Conservation (phyloP, 495 filamentous ascomycete species). For the Daldinia caldariorum region DNA sequence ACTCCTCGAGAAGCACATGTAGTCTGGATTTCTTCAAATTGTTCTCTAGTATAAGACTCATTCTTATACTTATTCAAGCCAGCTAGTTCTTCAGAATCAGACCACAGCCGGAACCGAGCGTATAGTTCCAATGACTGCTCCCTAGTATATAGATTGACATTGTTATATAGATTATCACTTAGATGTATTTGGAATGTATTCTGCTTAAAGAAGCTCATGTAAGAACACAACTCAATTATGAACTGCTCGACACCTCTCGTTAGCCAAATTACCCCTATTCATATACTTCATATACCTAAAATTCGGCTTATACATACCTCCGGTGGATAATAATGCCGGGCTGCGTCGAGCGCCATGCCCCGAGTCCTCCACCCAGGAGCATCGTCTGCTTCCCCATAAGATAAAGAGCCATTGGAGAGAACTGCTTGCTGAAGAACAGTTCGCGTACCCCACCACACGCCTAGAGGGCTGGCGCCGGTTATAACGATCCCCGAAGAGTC, state of each 20-base stretch:
- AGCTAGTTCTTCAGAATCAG: slow-evolving; percentile 48
- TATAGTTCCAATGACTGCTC: slow-evolving; percentile 55
- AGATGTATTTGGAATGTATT: slow-evolving; percentile 64
- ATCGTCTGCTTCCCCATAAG: slow-evolving; percentile 54
- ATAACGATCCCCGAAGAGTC: slow-evolving; percentile 53
- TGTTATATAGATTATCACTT: slow-evolving; percentile 62
- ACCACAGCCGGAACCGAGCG: slow-evolving; percentile 58
- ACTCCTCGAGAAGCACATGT: slow-evolving; percentile 60
- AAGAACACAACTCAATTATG: slow-evolving; percentile 61
- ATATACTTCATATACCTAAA: not conserved
- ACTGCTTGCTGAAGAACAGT: slow-evolving; percentile 59
- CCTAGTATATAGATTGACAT: slow-evolving; percentile 49
- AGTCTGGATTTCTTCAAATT: slow-evolving; percentile 58
- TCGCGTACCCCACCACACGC: slow-evolving; percentile 64
- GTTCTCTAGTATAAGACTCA: slow-evolving; percentile 58
- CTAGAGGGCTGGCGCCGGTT: slow-evolving; percentile 61
- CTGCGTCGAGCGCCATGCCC: slow-evolving; percentile 62
- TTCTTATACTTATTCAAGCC: slow-evolving; percentile 58
- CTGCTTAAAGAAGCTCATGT: slow-evolving; percentile 65
- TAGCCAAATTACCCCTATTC: not conserved
- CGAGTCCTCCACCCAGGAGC: slow-evolving; percentile 60
- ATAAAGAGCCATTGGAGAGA: slow-evolving; percentile 48
- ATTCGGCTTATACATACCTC: slow-evolving; percentile 34
- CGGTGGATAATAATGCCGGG: slow-evolving; percentile 61
- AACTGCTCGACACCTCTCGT: slow-evolving; percentile 46